Conservation (phyloP, 2,329 filamentous ascomycete species). For the Monosporascus sp. region DNA sequence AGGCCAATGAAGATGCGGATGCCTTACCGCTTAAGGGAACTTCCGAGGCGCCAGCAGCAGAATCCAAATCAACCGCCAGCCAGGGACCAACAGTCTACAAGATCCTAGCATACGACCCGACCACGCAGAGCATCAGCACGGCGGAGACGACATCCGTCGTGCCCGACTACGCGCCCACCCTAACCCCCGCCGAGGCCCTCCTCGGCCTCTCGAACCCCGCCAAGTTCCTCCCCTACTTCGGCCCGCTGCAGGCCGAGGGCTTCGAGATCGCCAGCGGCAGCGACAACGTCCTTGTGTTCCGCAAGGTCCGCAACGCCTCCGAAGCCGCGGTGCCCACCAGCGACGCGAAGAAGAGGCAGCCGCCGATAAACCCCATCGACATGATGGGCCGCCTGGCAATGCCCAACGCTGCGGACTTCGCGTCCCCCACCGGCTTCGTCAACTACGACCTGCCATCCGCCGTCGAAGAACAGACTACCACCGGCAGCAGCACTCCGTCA, state of each 20-base stretch:
- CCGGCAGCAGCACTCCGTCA: conserved; percentile 26
- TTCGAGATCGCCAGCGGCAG: conserved; percentile 63
- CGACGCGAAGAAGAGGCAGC: conserved; percentile 2
- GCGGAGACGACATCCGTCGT: conserved; percentile 57
- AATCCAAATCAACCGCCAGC: conserved; percentile 11
- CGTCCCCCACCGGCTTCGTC: conserved; percentile 61
- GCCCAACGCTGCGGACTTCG: conserved; percentile 51
- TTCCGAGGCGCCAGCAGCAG: conserved; percentile 3
- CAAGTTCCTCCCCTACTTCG: conserved; percentile 61
- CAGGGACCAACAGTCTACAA: conserved; percentile 46
- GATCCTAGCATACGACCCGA: conserved; percentile 60
- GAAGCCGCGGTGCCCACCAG: conserved; percentile 19
- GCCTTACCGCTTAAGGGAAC: conserved; percentile 6
- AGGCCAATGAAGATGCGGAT: conserved; percentile 8
- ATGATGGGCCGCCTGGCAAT: conserved; percentile 41
- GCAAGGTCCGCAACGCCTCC: conserved; percentile 41
- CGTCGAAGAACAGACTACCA: conserved; percentile 17
- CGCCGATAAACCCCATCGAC: conserved; percentile 53
- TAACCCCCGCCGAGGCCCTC: conserved; percentile 56
- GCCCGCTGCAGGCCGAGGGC: conserved; percentile 51
- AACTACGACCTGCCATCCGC: conserved; percentile 47
- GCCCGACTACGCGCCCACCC: conserved; percentile 39
- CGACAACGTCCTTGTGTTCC: conserved; percentile 61
- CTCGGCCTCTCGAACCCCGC: conserved; percentile 56
- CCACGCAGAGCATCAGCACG: conserved; percentile 49